A percentile compares a stretch with the other conserved stretches of the same genome.
Conservation (phyloP, 1,139 yeast genomes). For the Hanseniaspora sp. region DNA sequence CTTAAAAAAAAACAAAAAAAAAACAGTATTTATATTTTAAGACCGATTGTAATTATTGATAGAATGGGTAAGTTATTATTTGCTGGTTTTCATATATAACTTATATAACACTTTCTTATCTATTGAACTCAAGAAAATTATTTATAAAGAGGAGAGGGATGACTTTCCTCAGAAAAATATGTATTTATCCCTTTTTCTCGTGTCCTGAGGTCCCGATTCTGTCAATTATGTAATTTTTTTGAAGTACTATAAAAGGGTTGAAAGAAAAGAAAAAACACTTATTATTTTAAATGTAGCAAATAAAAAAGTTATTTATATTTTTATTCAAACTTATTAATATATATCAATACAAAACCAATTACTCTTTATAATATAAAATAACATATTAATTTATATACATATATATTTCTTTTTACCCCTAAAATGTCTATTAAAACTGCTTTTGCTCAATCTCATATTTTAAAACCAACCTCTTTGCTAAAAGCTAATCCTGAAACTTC, state of each 20-base stretch:
- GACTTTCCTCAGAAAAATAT: too few relatives aligned
- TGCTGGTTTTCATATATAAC: too few relatives aligned
- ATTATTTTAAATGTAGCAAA: neutral
- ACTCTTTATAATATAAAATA: neutral
- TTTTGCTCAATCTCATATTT: conserved; percentile 9
- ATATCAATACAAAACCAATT: neutral
- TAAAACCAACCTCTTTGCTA: conserved; percentile 1
- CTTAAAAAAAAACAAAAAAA: neutral
- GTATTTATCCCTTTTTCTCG: too few relatives aligned
- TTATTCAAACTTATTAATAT: too few relatives aligned
- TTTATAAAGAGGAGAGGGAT: too few relatives aligned
- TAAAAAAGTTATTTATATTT: neutral
- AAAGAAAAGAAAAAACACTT: neutral
- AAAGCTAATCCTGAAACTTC: neutral
- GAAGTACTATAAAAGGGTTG: too few relatives aligned
- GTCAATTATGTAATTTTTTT: too few relatives aligned
- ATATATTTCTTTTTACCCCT: too few relatives aligned
- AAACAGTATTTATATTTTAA: neutral
- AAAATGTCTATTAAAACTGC: conserved; percentile 15
- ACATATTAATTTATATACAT: neutral
- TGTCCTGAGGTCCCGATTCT: too few relatives aligned
- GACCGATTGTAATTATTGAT: neutral
- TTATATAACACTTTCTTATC: too few relatives aligned
- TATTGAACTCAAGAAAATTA: too few relatives aligned
- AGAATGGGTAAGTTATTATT: too few relatives aligned